Base-by-base conservation (phyloP, 805 yeast genomes). In the Zygotorulaspora florentina region DNA sequence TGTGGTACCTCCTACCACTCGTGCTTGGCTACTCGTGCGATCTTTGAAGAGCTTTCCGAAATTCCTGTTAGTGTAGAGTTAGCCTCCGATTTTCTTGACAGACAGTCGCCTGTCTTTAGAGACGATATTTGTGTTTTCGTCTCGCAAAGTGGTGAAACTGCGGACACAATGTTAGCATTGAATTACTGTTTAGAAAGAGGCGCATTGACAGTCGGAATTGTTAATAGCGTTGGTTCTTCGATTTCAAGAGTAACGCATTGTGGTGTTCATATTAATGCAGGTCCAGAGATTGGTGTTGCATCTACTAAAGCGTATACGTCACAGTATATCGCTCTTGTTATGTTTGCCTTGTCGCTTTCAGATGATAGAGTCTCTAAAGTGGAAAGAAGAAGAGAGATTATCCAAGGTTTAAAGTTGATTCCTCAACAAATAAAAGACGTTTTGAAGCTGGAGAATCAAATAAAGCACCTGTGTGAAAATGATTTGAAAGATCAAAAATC, bases 1-100 rank as follows among this genome's bases (percentile, higher is more conserved):
- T 93, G 99, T 73, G 99, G 99, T 73, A 93, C 99, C 6, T 93
- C 99, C 0, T 93, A 90, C 66, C 99, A 93, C 71, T 93, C 99
- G 13, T 93, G 99, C 74, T 72, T 93, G 65, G 99, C 99, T 16
- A 91, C 96, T 17, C 82, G 99, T 70, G 86, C 96, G 12, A 83
- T 89, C 53, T 90, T 93, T 65, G 99, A 93, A 71, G 99, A 93
- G 66, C 76, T 93, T 61, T 88, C 96, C 27, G 98, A 91, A 64
- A 85, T 89, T 50, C 97, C 97, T 6, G 96, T 89, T 6, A 72
- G 86, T 36, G 95, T 90, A 31, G 97, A 90, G 66, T 77, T 90
- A 61, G 96, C 96, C 9, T 87, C 96, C 11, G 97, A 90, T 66
- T 90, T 90, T 71, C 74, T 93, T 61, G 99, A 93, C 67, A 81